phyloP scores from a whole-genome alignment of 2,329 filamentous ascomycete species.

The Aspergillus brunneoviolaceus region DNA sequence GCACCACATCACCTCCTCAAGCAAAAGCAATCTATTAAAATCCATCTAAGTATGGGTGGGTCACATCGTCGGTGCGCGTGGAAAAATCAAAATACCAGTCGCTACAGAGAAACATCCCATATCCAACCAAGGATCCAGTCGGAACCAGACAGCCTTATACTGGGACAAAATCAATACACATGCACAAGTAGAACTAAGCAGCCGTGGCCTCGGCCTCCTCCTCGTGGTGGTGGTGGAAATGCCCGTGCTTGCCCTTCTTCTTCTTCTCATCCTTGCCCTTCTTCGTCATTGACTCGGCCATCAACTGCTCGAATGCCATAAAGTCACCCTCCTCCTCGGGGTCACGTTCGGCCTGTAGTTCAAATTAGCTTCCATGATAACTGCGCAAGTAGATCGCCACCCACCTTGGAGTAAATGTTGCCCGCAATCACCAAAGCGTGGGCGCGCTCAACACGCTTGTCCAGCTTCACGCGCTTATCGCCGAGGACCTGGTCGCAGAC shows the following conservation, averaged over 20 bases:
- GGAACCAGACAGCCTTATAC: neutral
- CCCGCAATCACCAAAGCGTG: slow-evolving; percentile 86
- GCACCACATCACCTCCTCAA: no score
- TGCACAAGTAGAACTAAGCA: slow-evolving; percentile 4
- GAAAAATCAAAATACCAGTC: neutral
- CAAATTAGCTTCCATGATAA: slow-evolving; percentile 12
- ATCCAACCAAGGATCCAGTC: slow-evolving; percentile 6
- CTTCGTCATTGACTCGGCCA: slow-evolving; percentile 93
- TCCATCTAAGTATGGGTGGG: neutral
- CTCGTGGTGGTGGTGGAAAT: slow-evolving; percentile 18
- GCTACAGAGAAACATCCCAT: slow-evolving; percentile 5
- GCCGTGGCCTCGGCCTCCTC: slow-evolving; percentile 14
- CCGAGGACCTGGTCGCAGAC: slow-evolving; percentile 88
- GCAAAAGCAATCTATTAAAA: neutral
- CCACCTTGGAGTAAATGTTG: slow-evolving; percentile 83
- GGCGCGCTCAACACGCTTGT: slow-evolving; percentile 87
- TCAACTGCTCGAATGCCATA: slow-evolving; percentile 97
- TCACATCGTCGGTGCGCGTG: neutral
- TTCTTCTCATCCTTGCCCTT: slow-evolving; percentile 80
- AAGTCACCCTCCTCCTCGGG: slow-evolving; percentile 98
- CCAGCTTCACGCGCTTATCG: slow-evolving; percentile 72
- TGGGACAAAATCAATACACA: slow-evolving; percentile 1
- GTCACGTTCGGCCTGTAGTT: slow-evolving; percentile 72
- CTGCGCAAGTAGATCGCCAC: slow-evolving; percentile 23
- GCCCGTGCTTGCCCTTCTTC: slow-evolving; percentile 51